phyloP scores from a whole-genome alignment of 2,329 filamentous ascomycete species.

The Ceratocystis destructans region DNA sequence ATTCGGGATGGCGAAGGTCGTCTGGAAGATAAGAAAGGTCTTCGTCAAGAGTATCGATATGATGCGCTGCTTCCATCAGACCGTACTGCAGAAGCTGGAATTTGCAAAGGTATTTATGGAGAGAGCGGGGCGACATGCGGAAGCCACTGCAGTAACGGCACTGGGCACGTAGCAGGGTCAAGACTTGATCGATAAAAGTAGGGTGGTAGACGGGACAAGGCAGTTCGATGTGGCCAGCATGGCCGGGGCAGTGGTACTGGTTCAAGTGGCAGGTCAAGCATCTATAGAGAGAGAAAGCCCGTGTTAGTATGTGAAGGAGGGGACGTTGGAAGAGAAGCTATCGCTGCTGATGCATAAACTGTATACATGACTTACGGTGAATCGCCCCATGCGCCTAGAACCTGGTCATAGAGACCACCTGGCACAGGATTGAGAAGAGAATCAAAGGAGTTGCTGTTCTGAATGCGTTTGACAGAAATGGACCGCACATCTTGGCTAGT shows the following conservation, averaged over 20 bases:
- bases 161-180: slow-evolving; percentile 71
- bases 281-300: slow-evolving; percentile 32
- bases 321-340: background rate
- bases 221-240: slow-evolving; percentile 88
- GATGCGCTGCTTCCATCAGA: slow-evolving; percentile 53
- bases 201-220: slow-evolving; percentile 90
- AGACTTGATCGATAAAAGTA: slow-evolving; percentile 86
- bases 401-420: slow-evolving; percentile 83
- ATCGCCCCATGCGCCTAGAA: slow-evolving; percentile 80
- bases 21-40: slow-evolving; percentile 32
- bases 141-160: slow-evolving; percentile 86
- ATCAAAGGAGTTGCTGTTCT: slow-evolving; percentile 90
- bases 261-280: slow-evolving; percentile 87
- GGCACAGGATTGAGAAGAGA: slow-evolving; percentile 77
- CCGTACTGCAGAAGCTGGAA: slow-evolving; percentile 76
- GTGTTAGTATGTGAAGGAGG: slow-evolving; percentile 10
- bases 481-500: slow-evolving; percentile 68
- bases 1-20: slow-evolving; percentile 28
- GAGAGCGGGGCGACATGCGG: slow-evolving; percentile 59
- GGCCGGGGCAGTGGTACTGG: slow-evolving; percentile 71
- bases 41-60: slow-evolving; percentile 41
- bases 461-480: slow-evolving; percentile 86
- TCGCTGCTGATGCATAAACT: background rate
- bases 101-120: slow-evolving; percentile 73
- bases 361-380: slow-evolving; percentile 43